Conservation (phyloP, 371 early-diverging fungal genomes). For the Quaeritorhiza haematococci region DNA sequence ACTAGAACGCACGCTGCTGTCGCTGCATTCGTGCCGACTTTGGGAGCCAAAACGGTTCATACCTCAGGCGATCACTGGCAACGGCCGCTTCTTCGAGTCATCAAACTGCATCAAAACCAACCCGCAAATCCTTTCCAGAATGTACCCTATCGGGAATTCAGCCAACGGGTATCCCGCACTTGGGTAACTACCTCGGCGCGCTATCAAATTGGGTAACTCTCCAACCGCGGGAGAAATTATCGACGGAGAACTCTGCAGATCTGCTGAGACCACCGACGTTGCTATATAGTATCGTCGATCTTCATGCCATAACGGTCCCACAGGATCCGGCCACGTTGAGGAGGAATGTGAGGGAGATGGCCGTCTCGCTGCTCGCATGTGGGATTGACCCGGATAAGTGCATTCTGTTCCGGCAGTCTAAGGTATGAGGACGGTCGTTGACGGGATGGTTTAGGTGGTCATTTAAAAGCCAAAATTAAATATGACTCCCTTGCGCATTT, state of each 20-base stretch:
- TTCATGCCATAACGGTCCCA: slow-evolving; percentile 88
- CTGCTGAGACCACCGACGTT: not conserved
- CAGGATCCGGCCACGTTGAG: slow-evolving; percentile 63
- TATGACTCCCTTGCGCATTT: not conserved
- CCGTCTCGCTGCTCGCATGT: slow-evolving; percentile 73
- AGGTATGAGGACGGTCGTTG: slow-evolving; percentile 24
- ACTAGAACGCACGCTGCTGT: too few species aligned
- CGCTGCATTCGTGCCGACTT: too few species aligned
- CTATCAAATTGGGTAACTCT: slow-evolving; percentile 78
- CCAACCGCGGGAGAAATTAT: not conserved
- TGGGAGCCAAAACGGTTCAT: too few species aligned
- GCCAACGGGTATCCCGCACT: slow-evolving; percentile 88
- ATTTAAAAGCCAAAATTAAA: slow-evolving; percentile 1
- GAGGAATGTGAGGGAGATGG: slow-evolving; percentile 63
- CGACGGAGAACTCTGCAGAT: slow-evolving; percentile 7
- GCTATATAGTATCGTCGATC: slow-evolving; percentile 78
- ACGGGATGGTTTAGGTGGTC: not conserved
- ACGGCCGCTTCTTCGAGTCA: too few species aligned
- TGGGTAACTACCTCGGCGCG: slow-evolving; percentile 94
- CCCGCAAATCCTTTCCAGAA: too few species aligned
- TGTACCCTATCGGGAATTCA: slow-evolving; percentile 81
- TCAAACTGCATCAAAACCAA: too few species aligned
- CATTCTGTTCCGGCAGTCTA: slow-evolving; percentile 77
- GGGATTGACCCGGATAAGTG: slow-evolving; percentile 77
- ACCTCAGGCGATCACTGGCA: too few species aligned